A percentile compares a stretch with the other conserved stretches of the same genome.
Conservation (phyloP, 2,329 filamentous ascomycete species). For the Ophiosphaerella narmari region DNA sequence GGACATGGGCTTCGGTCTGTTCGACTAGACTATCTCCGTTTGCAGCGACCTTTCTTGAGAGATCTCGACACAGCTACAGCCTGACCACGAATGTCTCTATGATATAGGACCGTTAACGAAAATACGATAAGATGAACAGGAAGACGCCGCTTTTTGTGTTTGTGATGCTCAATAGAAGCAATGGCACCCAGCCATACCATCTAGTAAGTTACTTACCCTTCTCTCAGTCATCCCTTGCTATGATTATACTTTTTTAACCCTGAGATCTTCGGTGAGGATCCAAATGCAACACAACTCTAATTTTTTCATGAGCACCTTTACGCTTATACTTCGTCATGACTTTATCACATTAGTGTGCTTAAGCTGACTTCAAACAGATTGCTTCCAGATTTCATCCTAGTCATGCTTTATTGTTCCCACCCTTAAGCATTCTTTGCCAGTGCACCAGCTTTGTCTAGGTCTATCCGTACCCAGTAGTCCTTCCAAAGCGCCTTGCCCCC, state of each 20-base stretch:
- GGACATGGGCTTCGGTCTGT: slow-evolving; percentile 60
- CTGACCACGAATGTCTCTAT: slow-evolving; percentile 31
- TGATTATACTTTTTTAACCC: slow-evolving; percentile 73
- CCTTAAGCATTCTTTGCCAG: slow-evolving; percentile 12
- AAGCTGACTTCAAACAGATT: slow-evolving; percentile 31
- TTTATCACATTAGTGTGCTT: not conserved
- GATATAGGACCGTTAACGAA: slow-evolving; percentile 38
- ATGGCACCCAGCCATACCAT: slow-evolving; percentile 3
- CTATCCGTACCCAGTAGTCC: slow-evolving; percentile 61
- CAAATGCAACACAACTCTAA: slow-evolving; percentile 69
- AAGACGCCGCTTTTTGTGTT: slow-evolving; percentile 7
- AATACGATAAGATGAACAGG: slow-evolving; percentile 43
- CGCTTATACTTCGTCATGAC: slow-evolving; percentile 2
- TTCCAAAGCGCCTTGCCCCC: slow-evolving; percentile 62
- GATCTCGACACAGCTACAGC: slow-evolving; percentile 20
- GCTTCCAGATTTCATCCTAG: not conserved
- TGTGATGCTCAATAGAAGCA: slow-evolving; percentile 34
- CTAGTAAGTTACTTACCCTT: slow-evolving; percentile 42
- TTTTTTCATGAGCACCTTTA: slow-evolving; percentile 66
- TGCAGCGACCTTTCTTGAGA: slow-evolving; percentile 24
- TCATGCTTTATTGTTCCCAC: not conserved
- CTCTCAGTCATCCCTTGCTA: slow-evolving; percentile 38
- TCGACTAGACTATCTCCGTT: slow-evolving; percentile 51
- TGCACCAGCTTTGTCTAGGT: slow-evolving; percentile 38
- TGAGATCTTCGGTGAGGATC: slow-evolving; percentile 62